Evolutionary conservation across 495 filamentous ascomycete species (phyloP).

Genomic region (Penicillium egyptiacum): DNA sequence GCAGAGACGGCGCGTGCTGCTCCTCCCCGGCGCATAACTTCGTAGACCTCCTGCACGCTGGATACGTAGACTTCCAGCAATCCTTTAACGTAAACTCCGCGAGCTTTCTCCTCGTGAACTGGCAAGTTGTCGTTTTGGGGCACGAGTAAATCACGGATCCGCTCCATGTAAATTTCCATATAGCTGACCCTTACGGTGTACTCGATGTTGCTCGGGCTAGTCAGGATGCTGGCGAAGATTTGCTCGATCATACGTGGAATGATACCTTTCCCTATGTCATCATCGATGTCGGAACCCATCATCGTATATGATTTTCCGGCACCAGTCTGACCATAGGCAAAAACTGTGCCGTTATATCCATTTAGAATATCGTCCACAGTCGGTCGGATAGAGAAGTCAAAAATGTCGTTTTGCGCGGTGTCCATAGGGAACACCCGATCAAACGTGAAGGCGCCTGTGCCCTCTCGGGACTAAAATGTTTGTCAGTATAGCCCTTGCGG

Average conservation of each 20-base stretch:
- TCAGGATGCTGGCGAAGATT: conserved; percentile 91
- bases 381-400: conserved; percentile 92
- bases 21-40: conserved; percentile 94
- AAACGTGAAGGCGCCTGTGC: conserved; percentile 86
- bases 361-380: conserved; percentile 98
- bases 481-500: conserved; percentile 13
- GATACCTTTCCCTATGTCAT: conserved; percentile 84
- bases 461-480: conserved; percentile 70
- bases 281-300: conserved; percentile 97
- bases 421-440: conserved; percentile 95
- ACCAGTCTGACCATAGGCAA: conserved; percentile 97
- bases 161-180: conserved; percentile 99
- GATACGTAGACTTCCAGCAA: conserved; percentile 93
- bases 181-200: conserved; percentile 97
- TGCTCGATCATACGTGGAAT: conserved; percentile 98
- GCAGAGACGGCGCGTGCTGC: conserved; percentile 86
- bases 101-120: conserved; percentile 93
- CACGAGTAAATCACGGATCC: conserved; percentile 87
- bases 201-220: conserved; percentile 90
- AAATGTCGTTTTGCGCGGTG: conserved; percentile 84
- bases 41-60: conserved; percentile 92
- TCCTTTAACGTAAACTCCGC: conserved; percentile 96
- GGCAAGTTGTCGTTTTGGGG: conserved; percentile 95
- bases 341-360: conserved; percentile 98
- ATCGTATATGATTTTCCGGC: conserved; percentile 99